Percentiles rank a stretch among this genome's conserved stretches.
Conservation (phyloP, 129 eudicot genomes). For the Calendula officinalis region DNA sequence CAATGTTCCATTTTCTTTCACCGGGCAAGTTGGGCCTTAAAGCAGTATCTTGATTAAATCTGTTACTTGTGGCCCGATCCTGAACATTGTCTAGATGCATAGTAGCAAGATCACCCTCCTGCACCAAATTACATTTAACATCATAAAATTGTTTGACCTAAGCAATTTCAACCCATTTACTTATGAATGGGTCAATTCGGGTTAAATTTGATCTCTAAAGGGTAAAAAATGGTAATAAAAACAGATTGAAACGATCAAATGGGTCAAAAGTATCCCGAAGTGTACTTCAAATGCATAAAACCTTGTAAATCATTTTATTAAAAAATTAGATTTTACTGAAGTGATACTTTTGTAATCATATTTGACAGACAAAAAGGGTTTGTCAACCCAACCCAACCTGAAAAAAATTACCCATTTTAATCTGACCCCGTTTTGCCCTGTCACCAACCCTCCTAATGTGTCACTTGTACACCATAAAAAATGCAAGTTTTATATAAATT, state of each 20-base stretch:
- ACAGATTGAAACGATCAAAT: neutral
- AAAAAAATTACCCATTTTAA: neutral
- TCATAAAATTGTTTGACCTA: neutral
- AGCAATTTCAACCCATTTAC: neutral
- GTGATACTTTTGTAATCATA: no score
- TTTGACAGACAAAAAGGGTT: neutral
- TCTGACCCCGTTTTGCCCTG: neutral
- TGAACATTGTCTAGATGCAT: conserved; percentile 33
- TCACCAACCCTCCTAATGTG: neutral
- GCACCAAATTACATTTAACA: conserved; percentile 7
- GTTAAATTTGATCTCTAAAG: neutral
- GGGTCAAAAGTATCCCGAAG: no score
- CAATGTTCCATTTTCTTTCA: conserved; percentile 63
- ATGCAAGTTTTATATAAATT: neutral
- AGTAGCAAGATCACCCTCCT: conserved; percentile 51
- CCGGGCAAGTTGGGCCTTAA: conserved; percentile 34
- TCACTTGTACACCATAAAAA: neutral
- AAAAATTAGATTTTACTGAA: no score
- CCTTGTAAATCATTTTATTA: no score
- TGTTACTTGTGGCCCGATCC: conserved; percentile 20
- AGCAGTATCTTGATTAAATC: conserved; percentile 31
- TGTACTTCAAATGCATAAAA: no score
- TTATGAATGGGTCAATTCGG: neutral
- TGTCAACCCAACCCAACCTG: neutral
- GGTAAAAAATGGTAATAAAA: neutral